Base-by-base conservation (phyloP, 208 protist species). In the Leishmania gerbilli region DNA sequence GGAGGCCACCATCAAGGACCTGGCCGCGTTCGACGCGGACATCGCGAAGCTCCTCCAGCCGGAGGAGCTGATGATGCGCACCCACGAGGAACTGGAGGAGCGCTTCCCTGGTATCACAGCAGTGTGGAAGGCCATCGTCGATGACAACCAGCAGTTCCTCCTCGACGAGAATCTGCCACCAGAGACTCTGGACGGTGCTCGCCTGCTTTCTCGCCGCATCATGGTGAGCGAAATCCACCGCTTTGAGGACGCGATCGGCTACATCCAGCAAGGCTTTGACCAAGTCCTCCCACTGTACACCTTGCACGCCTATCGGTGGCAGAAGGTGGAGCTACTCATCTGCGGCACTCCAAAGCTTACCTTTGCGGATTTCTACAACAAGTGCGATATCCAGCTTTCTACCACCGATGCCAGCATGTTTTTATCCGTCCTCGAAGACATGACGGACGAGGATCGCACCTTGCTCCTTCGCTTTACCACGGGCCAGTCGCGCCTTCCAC, bases 391-490 rank as follows among this genome's bases (percentile, higher is more conserved):
- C 17, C 85, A 89, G 72, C 87, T 98, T 5, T 82, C 90, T 27
- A n/a, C 78, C 19, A 68, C 60, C 9, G 89, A 95, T 62, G 82
- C 87, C 17, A 75, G 76, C 42, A 95, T 95, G 90, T 98, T 98
- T 76, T 79, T 91, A 15, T 78, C 84, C 24, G 93, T 97, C 55
- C 81, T 98, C 34, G 79, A 91, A 65, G 83, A 75, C 42, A 98
- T 98, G 91, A 91, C 91, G 0, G 92, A 96, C 76, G 93, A 95
- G 80, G 95, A 98, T 78, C 85, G 95, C 49, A 92, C 89, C 40
- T 87, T 93, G 27, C 88, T 98, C 24, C 88, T 98, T 53, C 92
- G 94, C 56, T 98, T 98, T 80, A 94, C 91, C 31, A 98, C 95
- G 1, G 95, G 95, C 9, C 95, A 97, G 88, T 94, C 91, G 21